Base-by-base conservation (phyloP, 805 yeast species). In the Candida insectorum region DNA sequence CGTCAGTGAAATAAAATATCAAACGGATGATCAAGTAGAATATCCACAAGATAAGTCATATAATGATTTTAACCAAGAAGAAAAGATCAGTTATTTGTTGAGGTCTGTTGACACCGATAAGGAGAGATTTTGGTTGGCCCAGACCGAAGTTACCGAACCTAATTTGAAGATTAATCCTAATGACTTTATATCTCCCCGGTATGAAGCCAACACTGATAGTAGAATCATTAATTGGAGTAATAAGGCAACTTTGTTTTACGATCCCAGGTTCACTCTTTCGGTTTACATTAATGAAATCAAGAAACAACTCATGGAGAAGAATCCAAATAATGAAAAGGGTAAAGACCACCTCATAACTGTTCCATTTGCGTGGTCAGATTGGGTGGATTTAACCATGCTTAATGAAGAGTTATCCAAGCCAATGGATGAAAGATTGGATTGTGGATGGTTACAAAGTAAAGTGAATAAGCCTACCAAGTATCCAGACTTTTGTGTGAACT, bases 231-330 rank as follows among this genome's bases (percentile, higher is more conserved):
- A 38, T 15, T 38, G 39, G 43, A 26, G 26, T 18, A 36, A 33
- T 16, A 38, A 24, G 33, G 39, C 37, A 6, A 34, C 71, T 35
- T 56, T 77, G 13, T 58, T 57, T 15, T 70, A 62, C 40, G 85
- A 80, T 40, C 85, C 85, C 12, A 53, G 84, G 26, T 60, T 79
- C 39, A 70, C 82, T 0, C 58, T 73, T 43, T 54, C 80, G 1
- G 70, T 55, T 6, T 72, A 73, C 49, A 37, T 77, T 19, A 55
- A 68, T 36, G 60, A 71, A 39, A 58, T 74, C 20, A 50, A 47
- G 30, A 34, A 49, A 20, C 58, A 47, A 24, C 24, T 46, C 15
- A 42, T 47, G 25, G 33, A 51, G 21, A 42, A 42, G 23, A 30
- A 39, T 18, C 38, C 48, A 10, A n/a, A 41, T 12, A 42, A 43